phyloP scores from a whole-genome alignment of 2,329 filamentous ascomycete species.

The Aureobasidium vineae region DNA sequence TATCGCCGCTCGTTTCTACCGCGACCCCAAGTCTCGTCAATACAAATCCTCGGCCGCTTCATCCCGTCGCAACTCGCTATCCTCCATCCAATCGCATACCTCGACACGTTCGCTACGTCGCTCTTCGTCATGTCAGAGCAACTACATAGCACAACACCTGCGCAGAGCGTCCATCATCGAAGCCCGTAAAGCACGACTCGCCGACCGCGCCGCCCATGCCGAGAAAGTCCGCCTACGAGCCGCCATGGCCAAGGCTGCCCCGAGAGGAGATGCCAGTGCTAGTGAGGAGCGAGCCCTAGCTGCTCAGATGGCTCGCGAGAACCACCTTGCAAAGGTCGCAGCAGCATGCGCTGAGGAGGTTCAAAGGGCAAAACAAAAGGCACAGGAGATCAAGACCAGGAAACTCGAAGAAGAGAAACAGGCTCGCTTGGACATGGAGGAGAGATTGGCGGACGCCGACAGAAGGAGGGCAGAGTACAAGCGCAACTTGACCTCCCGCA shows the following conservation, averaged over 20 bases:
- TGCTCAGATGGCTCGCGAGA: constrained; percentile 73
- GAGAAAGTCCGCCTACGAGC: constrained; percentile 78
- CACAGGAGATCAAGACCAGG: constrained; percentile 76
- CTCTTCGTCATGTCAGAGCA: constrained; percentile 63
- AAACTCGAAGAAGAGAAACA: constrained; percentile 70
- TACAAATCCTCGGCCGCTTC: constrained; percentile 75
- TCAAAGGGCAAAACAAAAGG: constrained; percentile 76
- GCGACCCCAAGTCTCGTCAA: constrained; percentile 60
- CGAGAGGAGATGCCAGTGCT: constrained; percentile 56
- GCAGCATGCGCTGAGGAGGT: constrained; percentile 81
- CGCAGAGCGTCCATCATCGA: constrained; percentile 78
- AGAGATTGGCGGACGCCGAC: constrained; percentile 75
- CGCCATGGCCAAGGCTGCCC: constrained; percentile 68
- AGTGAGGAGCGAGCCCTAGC: constrained; percentile 76
- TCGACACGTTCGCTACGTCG: constrained; percentile 58
- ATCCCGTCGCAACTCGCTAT: constrained; percentile 75
- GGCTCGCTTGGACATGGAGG: constrained; percentile 72
- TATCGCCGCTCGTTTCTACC: constrained; percentile 76
- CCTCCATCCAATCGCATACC: constrained; percentile 69
- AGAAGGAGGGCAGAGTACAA: constrained; percentile 60
- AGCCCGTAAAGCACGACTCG: constrained; percentile 73
- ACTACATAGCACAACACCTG: constrained; percentile 73
- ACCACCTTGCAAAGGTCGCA: constrained; percentile 77
- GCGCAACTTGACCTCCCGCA: constrained; percentile 50
- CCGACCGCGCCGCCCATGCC: constrained; percentile 76